A percentile compares a stretch with the other conserved stretches of the same genome.
Evolutionary conservation across 371 early-diverging fungal species (phyloP).

Genomic region (Gilbertella persicaria): DNA sequence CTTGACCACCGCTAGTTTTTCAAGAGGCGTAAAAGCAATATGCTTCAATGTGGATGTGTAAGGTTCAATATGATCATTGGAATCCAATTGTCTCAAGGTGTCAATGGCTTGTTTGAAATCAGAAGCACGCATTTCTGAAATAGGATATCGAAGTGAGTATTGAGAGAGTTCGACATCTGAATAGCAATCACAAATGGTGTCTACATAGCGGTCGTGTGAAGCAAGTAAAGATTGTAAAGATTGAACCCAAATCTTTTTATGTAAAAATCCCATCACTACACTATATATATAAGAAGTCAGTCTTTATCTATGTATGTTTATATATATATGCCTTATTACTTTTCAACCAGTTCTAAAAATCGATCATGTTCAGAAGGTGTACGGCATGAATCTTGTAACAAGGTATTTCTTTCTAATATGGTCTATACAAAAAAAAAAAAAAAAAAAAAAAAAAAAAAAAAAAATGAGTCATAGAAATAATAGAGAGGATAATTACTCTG

Average conservation of each 20-base stretch:
- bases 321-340: constrained; percentile 34
- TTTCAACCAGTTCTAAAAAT: constrained; percentile 61
- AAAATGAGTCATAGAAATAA: background rate
- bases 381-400: constrained; percentile 44
- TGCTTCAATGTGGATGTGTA: constrained; percentile 13
- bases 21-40: constrained; percentile 50
- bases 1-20: constrained; percentile 43
- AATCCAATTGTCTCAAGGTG: constrained; percentile 20
- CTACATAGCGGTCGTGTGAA: constrained; percentile 43
- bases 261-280: constrained; percentile 58
- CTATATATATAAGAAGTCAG: constrained; percentile 21
- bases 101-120: constrained; percentile 36
- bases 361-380: constrained; percentile 56
- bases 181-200: constrained; percentile 36
- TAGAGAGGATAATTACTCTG: constrained; percentile 22
- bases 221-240: constrained; percentile 51
- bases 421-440: constrained; percentile 22
- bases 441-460: background rate
- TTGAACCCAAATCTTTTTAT: constrained; percentile 63
- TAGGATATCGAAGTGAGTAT: constrained; percentile 44
- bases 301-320: background rate
- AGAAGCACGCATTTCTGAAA: constrained; percentile 42
- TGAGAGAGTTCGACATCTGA: constrained; percentile 36
- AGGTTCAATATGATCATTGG: constrained; percentile 12
- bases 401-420: constrained; percentile 42